Conservation (phyloP, 768 basidiomycete genomes). For the Phlebiopsis gigantea region DNA sequence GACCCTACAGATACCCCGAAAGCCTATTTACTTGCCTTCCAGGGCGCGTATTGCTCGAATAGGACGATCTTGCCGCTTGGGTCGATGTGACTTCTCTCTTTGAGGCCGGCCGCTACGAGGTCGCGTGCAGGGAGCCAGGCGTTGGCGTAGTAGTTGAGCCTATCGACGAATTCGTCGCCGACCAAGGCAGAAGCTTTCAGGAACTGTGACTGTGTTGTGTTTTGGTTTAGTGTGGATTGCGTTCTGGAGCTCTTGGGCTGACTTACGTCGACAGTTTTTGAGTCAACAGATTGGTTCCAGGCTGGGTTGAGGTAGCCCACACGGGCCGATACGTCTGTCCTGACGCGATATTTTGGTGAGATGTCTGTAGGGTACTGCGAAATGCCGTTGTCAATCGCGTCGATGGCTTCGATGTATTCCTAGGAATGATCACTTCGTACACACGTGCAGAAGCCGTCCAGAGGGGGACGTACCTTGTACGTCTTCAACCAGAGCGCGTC, state of each 20-base stretch:
- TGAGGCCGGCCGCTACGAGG: conserved; percentile 58
- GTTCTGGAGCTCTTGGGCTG: not conserved
- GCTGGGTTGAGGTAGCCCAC: conserved; percentile 82
- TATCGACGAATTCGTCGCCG: conserved; percentile 78
- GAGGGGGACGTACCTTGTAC: conserved; percentile 55
- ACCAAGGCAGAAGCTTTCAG: conserved; percentile 73
- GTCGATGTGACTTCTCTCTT: conserved; percentile 55
- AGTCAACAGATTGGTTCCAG: conserved; percentile 81
- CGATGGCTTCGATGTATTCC: conserved; percentile 93
- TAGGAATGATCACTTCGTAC: conserved; percentile 24
- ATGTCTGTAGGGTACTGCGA: conserved; percentile 68
- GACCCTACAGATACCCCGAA: conserved; percentile 84
- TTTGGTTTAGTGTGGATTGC: not conserved
- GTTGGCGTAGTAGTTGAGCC: conserved; percentile 76
- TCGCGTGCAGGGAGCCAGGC: conserved; percentile 93
- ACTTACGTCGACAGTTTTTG: conserved; percentile 70
- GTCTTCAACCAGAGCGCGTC: conserved; percentile 80
- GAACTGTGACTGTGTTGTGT: conserved; percentile 57
- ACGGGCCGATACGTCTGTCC: conserved; percentile 82
- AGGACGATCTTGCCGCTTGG: conserved; percentile 69
- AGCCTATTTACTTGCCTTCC: conserved; percentile 60
- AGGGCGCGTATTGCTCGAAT: conserved; percentile 76
- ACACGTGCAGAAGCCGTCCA: not conserved
- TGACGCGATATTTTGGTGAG: conserved; percentile 63
- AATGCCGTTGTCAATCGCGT: conserved; percentile 94